Percentiles rank a stretch among this genome's conserved stretches.
Evolutionary conservation across 2,329 filamentous ascomycete genomes (phyloP).

Genomic region (Annulohypoxylon truncatum): DNA sequence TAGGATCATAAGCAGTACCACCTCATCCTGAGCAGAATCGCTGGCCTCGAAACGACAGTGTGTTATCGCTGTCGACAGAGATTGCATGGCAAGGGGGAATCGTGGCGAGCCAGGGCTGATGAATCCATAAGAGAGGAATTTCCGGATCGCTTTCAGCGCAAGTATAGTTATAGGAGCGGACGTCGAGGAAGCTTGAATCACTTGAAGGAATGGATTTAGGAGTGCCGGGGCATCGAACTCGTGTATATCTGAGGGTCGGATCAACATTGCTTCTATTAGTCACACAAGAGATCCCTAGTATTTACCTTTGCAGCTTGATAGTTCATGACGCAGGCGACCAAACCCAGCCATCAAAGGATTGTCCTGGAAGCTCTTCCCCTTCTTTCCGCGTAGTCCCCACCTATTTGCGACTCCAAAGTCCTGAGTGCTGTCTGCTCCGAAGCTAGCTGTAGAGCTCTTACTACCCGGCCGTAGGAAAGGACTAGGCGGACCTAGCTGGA

Average conservation of each 20-base stretch:
- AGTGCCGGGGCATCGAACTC: slow-evolving; percentile 90
- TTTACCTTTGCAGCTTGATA: slow-evolving; percentile 83
- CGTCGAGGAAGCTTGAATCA: slow-evolving; percentile 95
- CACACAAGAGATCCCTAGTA: background rate
- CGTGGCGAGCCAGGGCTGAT: slow-evolving; percentile 86
- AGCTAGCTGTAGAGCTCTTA: slow-evolving; percentile 54
- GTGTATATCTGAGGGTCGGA: slow-evolving; percentile 73
- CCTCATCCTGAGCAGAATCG: slow-evolving; percentile 93
- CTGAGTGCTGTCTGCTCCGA: slow-evolving; percentile 56
- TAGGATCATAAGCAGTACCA: slow-evolving; percentile 91
- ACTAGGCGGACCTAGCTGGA: slow-evolving; percentile 64
- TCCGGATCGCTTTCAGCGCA: slow-evolving; percentile 91
- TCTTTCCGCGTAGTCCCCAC: slow-evolving; percentile 95
- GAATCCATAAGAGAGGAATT: slow-evolving; percentile 96
- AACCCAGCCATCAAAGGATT: slow-evolving; percentile 97
- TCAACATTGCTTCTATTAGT: slow-evolving; percentile 40
- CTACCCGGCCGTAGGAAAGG: slow-evolving; percentile 56
- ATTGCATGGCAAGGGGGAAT: slow-evolving; percentile 91
- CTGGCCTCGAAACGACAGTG: slow-evolving; percentile 98
- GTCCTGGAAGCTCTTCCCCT: slow-evolving; percentile 96
- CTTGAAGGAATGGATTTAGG: slow-evolving; percentile 93
- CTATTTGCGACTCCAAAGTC: slow-evolving; percentile 77
- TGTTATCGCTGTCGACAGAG: slow-evolving; percentile 92
- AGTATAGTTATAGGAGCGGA: slow-evolving; percentile 96
- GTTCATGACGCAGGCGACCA: slow-evolving; percentile 85